Conservation (phyloP, 179 eudicot genomes). For the Spergularia azorica region DNA sequence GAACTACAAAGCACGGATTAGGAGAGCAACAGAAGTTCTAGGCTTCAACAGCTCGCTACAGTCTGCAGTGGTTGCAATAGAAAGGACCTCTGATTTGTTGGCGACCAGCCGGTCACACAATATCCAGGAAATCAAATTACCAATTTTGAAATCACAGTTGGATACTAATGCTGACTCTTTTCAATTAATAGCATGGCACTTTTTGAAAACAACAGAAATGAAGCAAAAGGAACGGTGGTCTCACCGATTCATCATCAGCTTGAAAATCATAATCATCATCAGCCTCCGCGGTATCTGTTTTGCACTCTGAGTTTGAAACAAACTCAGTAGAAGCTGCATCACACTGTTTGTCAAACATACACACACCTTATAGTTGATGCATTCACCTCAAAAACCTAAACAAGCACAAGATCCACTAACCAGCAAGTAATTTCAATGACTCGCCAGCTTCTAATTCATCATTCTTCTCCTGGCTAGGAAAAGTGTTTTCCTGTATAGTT, state of each 20-base stretch:
- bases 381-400: constrained; percentile 14
- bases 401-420: constrained; percentile 41
- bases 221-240: constrained; percentile 8
- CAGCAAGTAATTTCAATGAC: constrained; percentile 42
- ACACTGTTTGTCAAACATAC: constrained; percentile 24
- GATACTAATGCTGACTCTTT: not conserved
- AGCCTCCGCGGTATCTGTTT: constrained; percentile 43
- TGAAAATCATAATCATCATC: constrained; percentile 64
- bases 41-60: too few relatives aligned
- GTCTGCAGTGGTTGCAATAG: too few relatives aligned
- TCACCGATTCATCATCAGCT: constrained; percentile 66
- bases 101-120: not conserved
- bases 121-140: not conserved
- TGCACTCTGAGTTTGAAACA: constrained; percentile 41
- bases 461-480: constrained; percentile 32
- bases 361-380: constrained; percentile 18
- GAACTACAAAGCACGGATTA: too few relatives aligned
- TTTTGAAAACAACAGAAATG: constrained; percentile 1
- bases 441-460: constrained; percentile 34
- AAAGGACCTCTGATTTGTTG: too few relatives aligned
- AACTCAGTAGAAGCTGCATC: constrained; percentile 25
- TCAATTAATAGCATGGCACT: constrained; percentile 2
- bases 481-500: constrained; percentile 33
- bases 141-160: not conserved
- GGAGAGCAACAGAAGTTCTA: too few relatives aligned